Evolutionary conservation across 208 protist species (phyloP).

Genomic region (Phytomonas serpens): DNA sequence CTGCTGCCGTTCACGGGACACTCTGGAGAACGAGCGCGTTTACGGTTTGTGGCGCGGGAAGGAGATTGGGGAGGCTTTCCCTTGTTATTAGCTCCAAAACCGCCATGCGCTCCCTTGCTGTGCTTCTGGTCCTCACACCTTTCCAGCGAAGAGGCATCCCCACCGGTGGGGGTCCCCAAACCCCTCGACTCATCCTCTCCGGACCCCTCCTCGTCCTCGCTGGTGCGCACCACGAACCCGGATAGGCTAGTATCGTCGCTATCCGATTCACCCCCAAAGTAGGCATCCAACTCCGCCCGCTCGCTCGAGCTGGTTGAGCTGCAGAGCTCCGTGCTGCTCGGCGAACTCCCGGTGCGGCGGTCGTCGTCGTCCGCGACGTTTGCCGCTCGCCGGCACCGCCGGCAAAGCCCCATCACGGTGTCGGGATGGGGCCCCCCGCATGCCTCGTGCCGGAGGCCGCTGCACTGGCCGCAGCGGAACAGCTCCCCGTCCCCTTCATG

Average conservation of each 20-base stretch:
- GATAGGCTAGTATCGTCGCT: constrained; percentile 35
- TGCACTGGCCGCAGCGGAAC: constrained; percentile 45
- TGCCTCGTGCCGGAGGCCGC: constrained; percentile 53
- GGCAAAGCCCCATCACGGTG: constrained; percentile 16
- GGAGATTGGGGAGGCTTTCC: background rate
- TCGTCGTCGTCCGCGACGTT: constrained; percentile 1
- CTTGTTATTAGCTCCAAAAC: background rate
- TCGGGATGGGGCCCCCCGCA: constrained; percentile 62
- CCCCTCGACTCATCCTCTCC: constrained; percentile 15
- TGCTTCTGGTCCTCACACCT: background rate
- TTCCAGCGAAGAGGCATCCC: background rate
- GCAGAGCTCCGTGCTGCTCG: constrained; percentile 36
- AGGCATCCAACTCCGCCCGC: constrained; percentile 28
- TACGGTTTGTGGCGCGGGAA: background rate
- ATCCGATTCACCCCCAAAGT: constrained; percentile 31
- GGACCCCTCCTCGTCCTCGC: constrained; percentile 36
- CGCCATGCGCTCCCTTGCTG: background rate
- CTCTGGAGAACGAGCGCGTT: background rate
- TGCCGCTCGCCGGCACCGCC: constrained; percentile 19
- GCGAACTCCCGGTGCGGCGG: background rate
- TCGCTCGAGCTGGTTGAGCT: constrained; percentile 68
- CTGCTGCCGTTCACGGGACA: background rate
- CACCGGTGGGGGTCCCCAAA: background rate
- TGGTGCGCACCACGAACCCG: constrained; percentile 48
- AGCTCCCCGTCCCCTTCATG: constrained; percentile 46